Evolutionary conservation across 2,329 filamentous ascomycete genomes (phyloP).

Genomic region (Beauveria sp.): DNA sequence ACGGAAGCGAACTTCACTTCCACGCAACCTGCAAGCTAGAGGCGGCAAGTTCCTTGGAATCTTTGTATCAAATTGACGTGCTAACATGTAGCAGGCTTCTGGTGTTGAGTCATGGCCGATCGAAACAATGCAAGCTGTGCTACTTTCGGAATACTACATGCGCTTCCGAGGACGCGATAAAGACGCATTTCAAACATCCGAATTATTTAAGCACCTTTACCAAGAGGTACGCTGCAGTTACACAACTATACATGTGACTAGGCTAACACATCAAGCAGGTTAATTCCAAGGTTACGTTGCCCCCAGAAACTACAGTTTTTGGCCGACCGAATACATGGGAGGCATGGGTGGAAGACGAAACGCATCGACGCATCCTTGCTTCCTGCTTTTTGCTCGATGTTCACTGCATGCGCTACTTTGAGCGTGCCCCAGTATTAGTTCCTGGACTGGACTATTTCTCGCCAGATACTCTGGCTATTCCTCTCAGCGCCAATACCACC

Average conservation of each 20-base stretch:
- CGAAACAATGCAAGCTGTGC: constrained; percentile 44
- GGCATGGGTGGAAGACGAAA: constrained; percentile 45
- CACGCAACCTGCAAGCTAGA: constrained; percentile 43
- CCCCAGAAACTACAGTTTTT: background rate
- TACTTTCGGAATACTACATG: constrained; percentile 48
- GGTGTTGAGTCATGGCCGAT: constrained; percentile 35
- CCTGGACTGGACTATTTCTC: constrained; percentile 30
- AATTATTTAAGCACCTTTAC: constrained; percentile 43
- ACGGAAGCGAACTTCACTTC: constrained; percentile 43
- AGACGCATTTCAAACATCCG: constrained; percentile 39
- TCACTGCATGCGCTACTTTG: constrained; percentile 47
- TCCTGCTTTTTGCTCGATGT: constrained; percentile 51
- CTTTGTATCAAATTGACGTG: constrained; percentile 6
- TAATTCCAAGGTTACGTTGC: background rate
- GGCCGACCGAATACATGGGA: constrained; percentile 26
- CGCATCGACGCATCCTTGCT: constrained; percentile 44
- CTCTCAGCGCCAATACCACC: constrained; percentile 37
- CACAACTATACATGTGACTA: constrained; percentile 5
- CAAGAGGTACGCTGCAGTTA: constrained; percentile 40
- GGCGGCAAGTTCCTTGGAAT: constrained; percentile 33
- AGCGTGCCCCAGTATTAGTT: constrained; percentile 33
- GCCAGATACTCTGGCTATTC: constrained; percentile 32
- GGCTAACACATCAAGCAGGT: background rate
- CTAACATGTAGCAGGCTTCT: constrained; percentile 30
- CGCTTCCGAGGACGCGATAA: constrained; percentile 46